These are phyloP conservation scores for Phytophthora citrophthora DNA, from an alignment of 352 stramenopile genomes.

Conservation along the genomic window DNA sequence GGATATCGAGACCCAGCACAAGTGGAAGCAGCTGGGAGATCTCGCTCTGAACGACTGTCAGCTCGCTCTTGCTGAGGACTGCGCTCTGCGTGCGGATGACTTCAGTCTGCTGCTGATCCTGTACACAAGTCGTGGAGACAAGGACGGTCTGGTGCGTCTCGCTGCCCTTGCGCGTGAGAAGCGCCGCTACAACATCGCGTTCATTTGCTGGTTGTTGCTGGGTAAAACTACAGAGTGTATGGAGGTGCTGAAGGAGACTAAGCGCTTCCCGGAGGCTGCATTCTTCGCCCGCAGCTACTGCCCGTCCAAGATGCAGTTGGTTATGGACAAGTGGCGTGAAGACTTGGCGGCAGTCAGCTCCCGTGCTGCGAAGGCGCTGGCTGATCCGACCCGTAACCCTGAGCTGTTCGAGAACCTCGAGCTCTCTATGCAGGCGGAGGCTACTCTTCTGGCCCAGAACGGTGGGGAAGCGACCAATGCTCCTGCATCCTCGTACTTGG, in stretches of 20 bases:
- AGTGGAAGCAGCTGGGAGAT: slow-evolving; percentile 98
- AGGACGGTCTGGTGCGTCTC: slow-evolving; percentile 90
- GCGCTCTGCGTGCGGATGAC: slow-evolving; percentile 95
- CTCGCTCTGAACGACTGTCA: slow-evolving; percentile 94
- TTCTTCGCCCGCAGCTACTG: slow-evolving; percentile 99
- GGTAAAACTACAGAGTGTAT: slow-evolving; percentile 96
- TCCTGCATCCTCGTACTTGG: slow-evolving; percentile 82
- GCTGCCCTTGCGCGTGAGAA: slow-evolving; percentile 88
- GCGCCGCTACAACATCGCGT: slow-evolving; percentile 96
- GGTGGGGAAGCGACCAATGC: slow-evolving; percentile 51
- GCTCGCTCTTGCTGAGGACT: slow-evolving; percentile 95
- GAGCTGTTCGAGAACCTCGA: slow-evolving; percentile 97
- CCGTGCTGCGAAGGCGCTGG: slow-evolving; percentile 94
- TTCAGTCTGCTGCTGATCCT: slow-evolving; percentile 97
- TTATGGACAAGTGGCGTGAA: slow-evolving; percentile 97
- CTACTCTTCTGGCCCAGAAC: slow-evolving; percentile 88
- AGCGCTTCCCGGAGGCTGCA: slow-evolving; percentile 96
- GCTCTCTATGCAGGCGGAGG: slow-evolving; percentile 94
- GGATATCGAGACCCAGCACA: slow-evolving; percentile 96
- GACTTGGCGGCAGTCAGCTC: slow-evolving; percentile 89
- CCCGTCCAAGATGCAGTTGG: slow-evolving; percentile 94
- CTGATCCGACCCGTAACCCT: slow-evolving; percentile 91
- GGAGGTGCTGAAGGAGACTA: slow-evolving; percentile 94
- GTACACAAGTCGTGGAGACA: slow-evolving; percentile 96
- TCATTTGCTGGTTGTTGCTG: slow-evolving; percentile 96